Base-by-base conservation (phyloP, 495 filamentous ascomycete genomes). In the Copromyces sp. region DNA sequence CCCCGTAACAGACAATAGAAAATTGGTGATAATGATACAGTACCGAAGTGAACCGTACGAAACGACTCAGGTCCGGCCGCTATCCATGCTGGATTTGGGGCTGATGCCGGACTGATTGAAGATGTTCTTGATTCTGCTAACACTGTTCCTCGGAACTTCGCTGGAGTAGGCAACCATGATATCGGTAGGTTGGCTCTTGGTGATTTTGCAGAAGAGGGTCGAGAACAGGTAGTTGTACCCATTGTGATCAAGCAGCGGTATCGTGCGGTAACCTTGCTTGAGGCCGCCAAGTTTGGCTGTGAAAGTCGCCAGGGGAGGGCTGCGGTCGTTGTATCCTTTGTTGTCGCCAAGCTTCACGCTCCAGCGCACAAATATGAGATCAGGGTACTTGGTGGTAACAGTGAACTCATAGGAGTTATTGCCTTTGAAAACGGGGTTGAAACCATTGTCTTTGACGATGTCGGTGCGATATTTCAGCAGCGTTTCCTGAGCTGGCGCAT, bases 151-250 rank as follows among this genome's bases (percentile, higher is more conserved):
- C n/a, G 80, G 78, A 4, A 74, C 68, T 16, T 80, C 81, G 39
- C 75, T 78, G 16, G 83, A 79, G 40, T 81, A 81, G 9, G 84
- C 78, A 53, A 87, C 79, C 76, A 89, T 87, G 71, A 88, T 80
- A 59, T 83, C 84, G 3, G 82, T 84, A n/a, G 84, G 79, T n/a
- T 84, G 84, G 35, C 84, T 83, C 53, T 89, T 93, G 71, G 89
- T 88, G 80, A 98, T 92, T 72, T 88, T 89, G 81, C 93, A 95
- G 82, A 99, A 97, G 41, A 99, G 83, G 1, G 93, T 96, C n/a
- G 95, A 97, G 81, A 96, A 96, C 32, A 97, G 84, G 79, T 94
- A 98, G 74, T 92, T 93, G 71, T 98, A 94, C 70, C 95, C 95
- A 72, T 93, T 91, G 61, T 87, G 85, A 80, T 97, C 92, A 77